Evolutionary conservation across 129 eudicot species (phyloP).

Genomic region (Chrysanthemum seticuspe): DNA sequence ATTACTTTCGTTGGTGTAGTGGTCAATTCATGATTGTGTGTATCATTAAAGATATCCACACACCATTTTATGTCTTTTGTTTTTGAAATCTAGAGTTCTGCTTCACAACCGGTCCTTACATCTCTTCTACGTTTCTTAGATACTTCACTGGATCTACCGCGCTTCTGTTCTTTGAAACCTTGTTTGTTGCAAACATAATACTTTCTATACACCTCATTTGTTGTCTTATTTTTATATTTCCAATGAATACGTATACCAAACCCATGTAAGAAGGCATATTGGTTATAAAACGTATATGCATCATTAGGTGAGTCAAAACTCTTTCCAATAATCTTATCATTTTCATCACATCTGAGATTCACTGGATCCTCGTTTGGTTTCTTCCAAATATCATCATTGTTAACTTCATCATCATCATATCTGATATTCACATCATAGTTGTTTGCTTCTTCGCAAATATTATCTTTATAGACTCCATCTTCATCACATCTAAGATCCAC

Average conservation of each 20-base stretch:
- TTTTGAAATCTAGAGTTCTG: neutral
- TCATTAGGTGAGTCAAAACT: neutral
- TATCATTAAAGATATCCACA: neutral
- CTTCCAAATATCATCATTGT: neutral
- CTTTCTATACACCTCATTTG: neutral
- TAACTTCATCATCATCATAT: neutral
- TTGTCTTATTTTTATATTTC: neutral
- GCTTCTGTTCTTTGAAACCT: neutral
- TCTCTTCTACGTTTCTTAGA: neutral
- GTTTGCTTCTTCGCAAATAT: neutral
- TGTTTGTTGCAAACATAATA: neutral
- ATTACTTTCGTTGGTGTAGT: neutral
- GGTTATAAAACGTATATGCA: neutral
- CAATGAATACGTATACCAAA: neutral
- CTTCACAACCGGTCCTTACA: slow-evolving; percentile 9
- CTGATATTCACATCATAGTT: neutral
- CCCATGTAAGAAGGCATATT: neutral
- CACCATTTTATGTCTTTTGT: neutral
- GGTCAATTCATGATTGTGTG: neutral
- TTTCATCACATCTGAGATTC: neutral
- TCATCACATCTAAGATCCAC: neutral
- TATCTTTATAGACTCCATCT: neutral
- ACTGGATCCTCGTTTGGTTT: neutral
- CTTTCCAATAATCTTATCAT: neutral
- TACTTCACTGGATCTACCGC: neutral